Evolutionary conservation across 1,284 basidiomycete genomes (phyloP).

Genomic region (Apiotrichum domesticum): DNA sequence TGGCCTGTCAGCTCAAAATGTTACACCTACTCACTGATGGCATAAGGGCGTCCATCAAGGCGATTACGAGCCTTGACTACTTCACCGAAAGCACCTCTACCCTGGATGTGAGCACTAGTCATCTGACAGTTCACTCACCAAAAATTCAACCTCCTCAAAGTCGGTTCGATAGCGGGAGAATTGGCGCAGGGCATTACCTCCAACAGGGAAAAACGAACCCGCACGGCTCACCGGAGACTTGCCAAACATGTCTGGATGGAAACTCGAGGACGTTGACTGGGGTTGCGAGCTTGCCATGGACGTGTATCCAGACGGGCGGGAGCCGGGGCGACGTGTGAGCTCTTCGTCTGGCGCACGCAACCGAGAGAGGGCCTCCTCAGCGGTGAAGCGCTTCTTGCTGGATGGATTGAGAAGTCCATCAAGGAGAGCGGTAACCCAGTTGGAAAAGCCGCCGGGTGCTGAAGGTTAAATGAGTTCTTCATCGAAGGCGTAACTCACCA

Average conservation of each 20-base stretch:
- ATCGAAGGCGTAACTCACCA: constrained; percentile 16
- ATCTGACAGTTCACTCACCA: constrained; percentile 23
- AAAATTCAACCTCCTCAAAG: constrained; percentile 47
- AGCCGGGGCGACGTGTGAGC: constrained; percentile 14
- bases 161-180: constrained; percentile 43
- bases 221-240: constrained; percentile 24
- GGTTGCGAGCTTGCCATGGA: not conserved
- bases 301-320: not conserved
- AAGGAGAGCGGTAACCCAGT: constrained; percentile 30
- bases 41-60: constrained; percentile 49
- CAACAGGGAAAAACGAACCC: constrained; percentile 23
- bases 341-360: constrained; percentile 27
- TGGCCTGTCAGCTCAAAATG: constrained; percentile 45
- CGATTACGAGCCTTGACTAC: constrained; percentile 90
- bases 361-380: constrained; percentile 35
- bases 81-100: constrained; percentile 86
- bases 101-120: constrained; percentile 50
- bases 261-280: constrained; percentile 5
- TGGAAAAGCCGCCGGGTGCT: constrained; percentile 25
- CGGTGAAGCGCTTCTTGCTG: constrained; percentile 38
- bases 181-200: constrained; percentile 15
- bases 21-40: constrained; percentile 41
- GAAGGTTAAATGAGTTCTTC: not conserved
- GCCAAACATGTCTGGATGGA: constrained; percentile 22
- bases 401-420: constrained; percentile 34